phyloP scores from a whole-genome alignment of 202 grass and related monocot species.

The Saccharum hybrid region DNA sequence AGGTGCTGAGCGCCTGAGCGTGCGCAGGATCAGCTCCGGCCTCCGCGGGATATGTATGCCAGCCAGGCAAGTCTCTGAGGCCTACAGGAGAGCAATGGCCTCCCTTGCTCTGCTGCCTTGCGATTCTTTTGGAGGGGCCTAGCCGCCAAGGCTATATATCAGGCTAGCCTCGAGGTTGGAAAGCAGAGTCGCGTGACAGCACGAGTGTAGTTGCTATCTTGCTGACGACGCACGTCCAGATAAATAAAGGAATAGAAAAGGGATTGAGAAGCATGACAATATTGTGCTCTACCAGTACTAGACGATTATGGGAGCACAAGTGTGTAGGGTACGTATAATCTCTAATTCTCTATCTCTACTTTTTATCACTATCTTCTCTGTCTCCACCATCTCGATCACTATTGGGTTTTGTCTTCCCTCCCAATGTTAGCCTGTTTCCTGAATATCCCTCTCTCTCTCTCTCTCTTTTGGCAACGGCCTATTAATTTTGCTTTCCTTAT shows the following conservation, averaged over 20 bases:
- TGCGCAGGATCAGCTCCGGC: not conserved
- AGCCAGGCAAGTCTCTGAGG: not conserved
- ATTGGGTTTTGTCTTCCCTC: no score
- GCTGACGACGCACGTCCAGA: constrained; percentile 5
- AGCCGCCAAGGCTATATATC: no score
- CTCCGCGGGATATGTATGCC: not conserved
- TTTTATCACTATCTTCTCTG: no score
- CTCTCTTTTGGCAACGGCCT: no score
- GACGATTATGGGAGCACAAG: not conserved
- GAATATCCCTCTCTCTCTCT: no score
- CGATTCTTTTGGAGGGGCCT: constrained; percentile 36
- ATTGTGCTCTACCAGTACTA: constrained; percentile 22
- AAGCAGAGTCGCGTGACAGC: not conserved
- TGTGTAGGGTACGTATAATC: not conserved
- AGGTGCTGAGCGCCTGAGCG: not conserved
- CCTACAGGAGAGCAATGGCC: not conserved
- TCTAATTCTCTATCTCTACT: no score
- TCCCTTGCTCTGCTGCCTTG: not conserved
- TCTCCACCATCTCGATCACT: no score
- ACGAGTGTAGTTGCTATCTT: not conserved
- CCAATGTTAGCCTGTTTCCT: no score
- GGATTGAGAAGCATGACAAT: not conserved
- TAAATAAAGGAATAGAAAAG: not conserved
- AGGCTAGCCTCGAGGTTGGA: not conserved
- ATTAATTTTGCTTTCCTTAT: no score